Base-by-base conservation (phyloP, 1,284 basidiomycete species). In the Ustilago sp. region DNA sequence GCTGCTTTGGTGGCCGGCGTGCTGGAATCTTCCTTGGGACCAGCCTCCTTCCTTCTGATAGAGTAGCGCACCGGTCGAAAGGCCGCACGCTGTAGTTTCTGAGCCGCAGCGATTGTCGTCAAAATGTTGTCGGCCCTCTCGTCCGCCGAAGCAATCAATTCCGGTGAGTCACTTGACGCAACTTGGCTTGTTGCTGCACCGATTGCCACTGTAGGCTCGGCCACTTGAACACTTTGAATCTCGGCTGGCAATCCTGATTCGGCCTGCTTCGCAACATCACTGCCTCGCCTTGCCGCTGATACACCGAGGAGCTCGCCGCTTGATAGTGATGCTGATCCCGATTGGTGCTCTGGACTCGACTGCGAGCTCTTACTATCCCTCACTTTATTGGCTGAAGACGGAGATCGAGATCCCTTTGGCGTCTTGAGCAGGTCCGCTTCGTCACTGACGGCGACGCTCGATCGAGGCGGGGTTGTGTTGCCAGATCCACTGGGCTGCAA, bases 401-500 rank as follows among this genome's bases (percentile, higher is more conserved):
- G 28, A 17, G 54, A 45, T 15, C 61, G 63, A 19, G 31, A n/a
- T 8, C 23, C 45, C 32, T 54, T 67, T 8, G 63, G 63, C 23
- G 63, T 76, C 13, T 32, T 52, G 17, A 56, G 57, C 31, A 56
- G 57, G 35, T 62, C 57, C 15, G 5, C 48, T 2, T 53, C 52
- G 5, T 60, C 63, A 34, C 32, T 38, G 1, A 6, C 36, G 9
- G 9, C 34, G n/a, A 43, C 50, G 32, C n/a, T 41, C 13, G 32
- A 47, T 12, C 12, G 32, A 13, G 62, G 39, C 17, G 11, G 23
- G 31, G 50, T 39, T 1, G 59, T 38, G 23, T 59, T 17, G 38
- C 63, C 64, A 28, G 76, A 59, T 8, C 65, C 63, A n/a, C 28
- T 53, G 4, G 50, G 53, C 5, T 45, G 48, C 35, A 68, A 47